A percentile compares a stretch with the other conserved stretches of the same genome.
Evolutionary conservation across 1,284 basidiomycete genomes (phyloP).

Genomic region (Austroboletus novae-zelandiae): DNA sequence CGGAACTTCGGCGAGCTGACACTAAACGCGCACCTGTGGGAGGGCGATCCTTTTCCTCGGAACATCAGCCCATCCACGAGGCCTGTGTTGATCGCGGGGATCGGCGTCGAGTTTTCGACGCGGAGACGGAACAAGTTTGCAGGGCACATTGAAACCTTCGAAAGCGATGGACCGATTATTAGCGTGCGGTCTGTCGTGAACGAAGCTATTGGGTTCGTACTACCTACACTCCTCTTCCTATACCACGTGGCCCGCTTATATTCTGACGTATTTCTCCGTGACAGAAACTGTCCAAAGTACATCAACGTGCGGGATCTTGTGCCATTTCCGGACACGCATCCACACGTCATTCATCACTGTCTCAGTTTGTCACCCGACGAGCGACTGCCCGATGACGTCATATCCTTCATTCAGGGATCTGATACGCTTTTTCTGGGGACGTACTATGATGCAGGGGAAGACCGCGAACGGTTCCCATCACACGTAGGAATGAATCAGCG

Average conservation of each 20-base stretch:
- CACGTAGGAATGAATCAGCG: constrained; percentile 66
- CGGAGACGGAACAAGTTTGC: constrained; percentile 63
- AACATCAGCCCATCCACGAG: constrained; percentile 28
- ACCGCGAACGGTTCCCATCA: constrained; percentile 43
- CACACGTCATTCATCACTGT: constrained; percentile 37
- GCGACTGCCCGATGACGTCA: constrained; percentile 47
- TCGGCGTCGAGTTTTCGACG: constrained; percentile 59
- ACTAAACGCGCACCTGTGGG: constrained; percentile 47
- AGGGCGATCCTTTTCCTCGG: constrained; percentile 53
- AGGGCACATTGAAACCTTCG: constrained; percentile 40
- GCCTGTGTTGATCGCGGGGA: constrained; percentile 47
- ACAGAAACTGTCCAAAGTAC: constrained; percentile 67
- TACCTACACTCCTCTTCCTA: no score
- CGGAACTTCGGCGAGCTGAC: constrained; percentile 40
- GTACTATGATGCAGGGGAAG: constrained; percentile 42
- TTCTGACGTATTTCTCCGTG: no score
- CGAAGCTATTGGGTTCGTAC: constrained; percentile 53
- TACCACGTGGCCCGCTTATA: not conserved
- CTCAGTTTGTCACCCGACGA: constrained; percentile 35
- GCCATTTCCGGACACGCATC: constrained; percentile 38
- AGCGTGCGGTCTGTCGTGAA: constrained; percentile 42
- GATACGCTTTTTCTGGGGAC: constrained; percentile 61
- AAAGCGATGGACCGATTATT: constrained; percentile 13
- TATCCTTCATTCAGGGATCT: constrained; percentile 45
- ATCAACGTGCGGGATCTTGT: constrained; percentile 53